phyloP scores from a whole-genome alignment of 345 rosid genomes.

The Rhodomyrtus tomentosa region DNA sequence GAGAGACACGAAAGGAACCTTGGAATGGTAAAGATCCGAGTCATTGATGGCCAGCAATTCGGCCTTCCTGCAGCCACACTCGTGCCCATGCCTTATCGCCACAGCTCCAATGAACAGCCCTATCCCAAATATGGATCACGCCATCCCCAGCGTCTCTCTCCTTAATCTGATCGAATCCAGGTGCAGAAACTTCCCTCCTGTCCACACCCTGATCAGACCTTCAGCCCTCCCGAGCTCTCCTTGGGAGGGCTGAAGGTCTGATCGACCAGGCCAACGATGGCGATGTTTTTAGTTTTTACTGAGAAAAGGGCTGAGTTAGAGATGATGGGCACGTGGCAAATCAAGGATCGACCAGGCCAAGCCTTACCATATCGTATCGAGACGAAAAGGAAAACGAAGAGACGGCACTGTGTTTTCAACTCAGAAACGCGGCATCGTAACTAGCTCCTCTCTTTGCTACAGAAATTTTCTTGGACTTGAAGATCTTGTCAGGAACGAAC shows the following conservation, averaged over 20 bases:
- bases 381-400: no score
- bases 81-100: constrained; percentile 66
- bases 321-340: no score
- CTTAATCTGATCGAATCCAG: constrained; percentile 57
- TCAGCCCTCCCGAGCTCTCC: constrained; percentile 64
- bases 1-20: constrained; percentile 3
- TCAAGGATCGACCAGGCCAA: no score
- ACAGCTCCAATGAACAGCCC: constrained; percentile 86
- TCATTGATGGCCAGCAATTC: constrained; percentile 85
- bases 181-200: constrained; percentile 66
- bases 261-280: no score
- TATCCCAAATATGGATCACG: constrained; percentile 64
- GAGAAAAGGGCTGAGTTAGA: no score
- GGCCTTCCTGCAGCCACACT: constrained; percentile 58
- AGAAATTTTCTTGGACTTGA: not conserved
- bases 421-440: not conserved
- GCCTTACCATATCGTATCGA: no score
- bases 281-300: no score
- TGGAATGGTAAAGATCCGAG: constrained; percentile 70
- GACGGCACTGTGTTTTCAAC: no score
- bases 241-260: no score
- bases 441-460: not conserved
- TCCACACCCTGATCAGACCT: constrained; percentile 41
- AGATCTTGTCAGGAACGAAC: not conserved
- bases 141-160: constrained; percentile 28